Percentiles rank a stretch among this genome's conserved stretches.
Conservation (phyloP, 345 rosid species). For the Citrus hindsii region DNA sequence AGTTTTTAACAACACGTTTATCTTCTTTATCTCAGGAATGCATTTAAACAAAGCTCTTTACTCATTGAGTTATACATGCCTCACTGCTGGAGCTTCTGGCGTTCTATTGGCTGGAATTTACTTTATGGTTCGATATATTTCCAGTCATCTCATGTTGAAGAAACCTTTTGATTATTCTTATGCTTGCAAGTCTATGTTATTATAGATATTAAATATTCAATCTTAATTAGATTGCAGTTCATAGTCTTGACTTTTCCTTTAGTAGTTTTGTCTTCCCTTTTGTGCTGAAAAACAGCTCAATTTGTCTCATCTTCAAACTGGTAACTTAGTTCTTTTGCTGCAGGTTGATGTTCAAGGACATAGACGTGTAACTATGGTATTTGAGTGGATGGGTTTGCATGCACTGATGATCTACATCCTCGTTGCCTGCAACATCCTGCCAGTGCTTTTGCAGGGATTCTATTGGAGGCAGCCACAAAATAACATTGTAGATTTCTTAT, state of each 20-base stretch:
- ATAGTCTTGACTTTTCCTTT: not conserved
- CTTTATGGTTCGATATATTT: conserved; percentile 45
- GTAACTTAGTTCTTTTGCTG: not conserved
- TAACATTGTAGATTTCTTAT: conserved; percentile 50
- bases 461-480: conserved; percentile 70
- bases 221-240: not conserved
- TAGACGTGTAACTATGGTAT: conserved; percentile 37
- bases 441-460: conserved; percentile 68
- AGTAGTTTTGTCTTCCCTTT: not conserved
- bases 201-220: not conserved
- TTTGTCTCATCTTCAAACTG: not conserved
- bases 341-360: conserved; percentile 66
- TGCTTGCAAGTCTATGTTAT: not conserved
- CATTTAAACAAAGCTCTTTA: conserved; percentile 82
- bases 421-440: conserved; percentile 63
- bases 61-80: conserved; percentile 70
- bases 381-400: conserved; percentile 88
- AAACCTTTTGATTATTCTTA: not conserved
- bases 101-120: conserved; percentile 61
- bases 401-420: conserved; percentile 62
- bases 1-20: not conserved
- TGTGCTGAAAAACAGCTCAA: not conserved
- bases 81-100: conserved; percentile 77
- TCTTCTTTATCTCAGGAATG: conserved; percentile 51
- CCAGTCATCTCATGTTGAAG: not conserved